Conservation (phyloP, 1,284 basidiomycete genomes). For the Fistulina hepatica region DNA sequence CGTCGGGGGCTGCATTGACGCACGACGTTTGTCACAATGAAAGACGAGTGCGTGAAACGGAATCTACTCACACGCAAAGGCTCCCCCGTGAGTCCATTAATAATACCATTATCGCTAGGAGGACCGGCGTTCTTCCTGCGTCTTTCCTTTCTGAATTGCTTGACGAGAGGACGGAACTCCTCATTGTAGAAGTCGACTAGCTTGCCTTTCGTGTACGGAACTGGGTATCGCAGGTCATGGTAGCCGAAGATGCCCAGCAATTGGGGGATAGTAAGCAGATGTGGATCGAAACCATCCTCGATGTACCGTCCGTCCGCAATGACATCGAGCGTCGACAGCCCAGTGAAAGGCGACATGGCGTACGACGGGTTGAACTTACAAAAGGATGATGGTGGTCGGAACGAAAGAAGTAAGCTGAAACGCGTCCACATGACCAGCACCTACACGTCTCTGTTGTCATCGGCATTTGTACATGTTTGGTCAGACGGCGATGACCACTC, state of each 20-base stretch:
- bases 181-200: slow-evolving; percentile 74
- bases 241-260: slow-evolving; percentile 73
- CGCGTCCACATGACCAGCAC: too few relatives aligned
- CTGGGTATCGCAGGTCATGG: slow-evolving; percentile 70
- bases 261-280: slow-evolving; percentile 69
- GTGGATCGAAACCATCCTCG: slow-evolving; percentile 73
- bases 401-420: slow-evolving; percentile 1
- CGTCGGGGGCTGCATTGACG: slow-evolving; percentile 8
- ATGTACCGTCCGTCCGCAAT: slow-evolving; percentile 73
- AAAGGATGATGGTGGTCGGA: slow-evolving; percentile 10
- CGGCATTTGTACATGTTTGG: too few relatives aligned
- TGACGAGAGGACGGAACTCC: slow-evolving; percentile 54
- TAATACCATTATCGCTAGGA: slow-evolving; percentile 72
- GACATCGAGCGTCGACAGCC: slow-evolving; percentile 60
- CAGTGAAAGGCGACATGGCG: too few relatives aligned
- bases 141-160: slow-evolving; percentile 55
- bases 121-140: slow-evolving; percentile 54
- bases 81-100: slow-evolving; percentile 63
- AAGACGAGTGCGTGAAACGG: slow-evolving; percentile 11
- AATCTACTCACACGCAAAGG: slow-evolving; percentile 44
- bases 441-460: too few relatives aligned
- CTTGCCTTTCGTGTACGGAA: slow-evolving; percentile 77
- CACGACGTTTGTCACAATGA: not conserved
- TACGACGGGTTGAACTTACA: too few relatives aligned
- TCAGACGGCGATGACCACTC: too few relatives aligned